Conservation (phyloP, 805 yeast species). For the Teunomyces stri region DNA sequence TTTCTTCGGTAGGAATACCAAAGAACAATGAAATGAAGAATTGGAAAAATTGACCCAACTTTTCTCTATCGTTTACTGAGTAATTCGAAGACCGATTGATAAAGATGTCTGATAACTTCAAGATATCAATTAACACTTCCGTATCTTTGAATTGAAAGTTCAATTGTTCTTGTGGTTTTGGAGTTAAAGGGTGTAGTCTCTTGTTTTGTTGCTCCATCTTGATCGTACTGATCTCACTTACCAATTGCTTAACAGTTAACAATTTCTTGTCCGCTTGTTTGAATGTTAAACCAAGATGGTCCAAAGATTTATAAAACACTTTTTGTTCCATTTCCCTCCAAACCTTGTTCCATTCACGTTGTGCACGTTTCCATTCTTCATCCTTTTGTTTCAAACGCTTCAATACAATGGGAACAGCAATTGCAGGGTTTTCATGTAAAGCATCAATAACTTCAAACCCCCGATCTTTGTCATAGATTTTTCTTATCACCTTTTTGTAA, state of each 20-base stretch:
- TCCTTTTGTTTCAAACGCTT: conserved; percentile 94
- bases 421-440: conserved; percentile 89
- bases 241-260: conserved; percentile 82
- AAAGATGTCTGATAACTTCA: conserved; percentile 63
- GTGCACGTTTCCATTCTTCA: conserved; percentile 98
- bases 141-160: conserved; percentile 62
- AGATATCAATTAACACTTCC: conserved; percentile 70
- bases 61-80: conserved; percentile 77
- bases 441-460: conserved; percentile 97
- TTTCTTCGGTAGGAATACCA: conserved; percentile 48
- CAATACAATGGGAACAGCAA: conserved; percentile 91
- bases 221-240: conserved; percentile 88
- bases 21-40: conserved; percentile 74
- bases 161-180: conserved; percentile 76
- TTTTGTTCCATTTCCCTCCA: conserved; percentile 99
- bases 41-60: conserved; percentile 66
- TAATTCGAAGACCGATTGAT: conserved; percentile 68
- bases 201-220: conserved; percentile 89
- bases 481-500: conserved; percentile 88
- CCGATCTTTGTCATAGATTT: conserved; percentile 89
- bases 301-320: conserved; percentile 88
- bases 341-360: conserved; percentile 97
- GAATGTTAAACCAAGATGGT: conserved; percentile 92
- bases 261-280: conserved; percentile 95
- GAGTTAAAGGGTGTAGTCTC: conserved; percentile 80